These are phyloP conservation scores for Coelastrella sp. DNA, from an alignment of 139 green algal genomes.

Conservation along the genomic window DNA sequence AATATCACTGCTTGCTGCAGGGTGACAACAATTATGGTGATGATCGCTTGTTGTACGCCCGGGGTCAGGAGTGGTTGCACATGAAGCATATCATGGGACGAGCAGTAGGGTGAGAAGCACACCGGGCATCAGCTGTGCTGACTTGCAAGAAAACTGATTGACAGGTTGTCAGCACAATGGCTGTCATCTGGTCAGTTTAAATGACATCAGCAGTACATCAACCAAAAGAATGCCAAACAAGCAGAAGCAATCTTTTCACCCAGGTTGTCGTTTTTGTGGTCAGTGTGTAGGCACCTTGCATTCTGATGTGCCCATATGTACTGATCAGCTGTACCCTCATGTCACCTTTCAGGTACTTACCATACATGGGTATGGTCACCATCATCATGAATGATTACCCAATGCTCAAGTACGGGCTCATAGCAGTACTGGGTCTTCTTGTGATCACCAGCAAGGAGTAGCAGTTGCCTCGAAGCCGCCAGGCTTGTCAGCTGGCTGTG, in stretches of 20 bases:
- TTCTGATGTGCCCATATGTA: too few relatives aligned
- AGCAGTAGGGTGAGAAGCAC: conserved; percentile 84
- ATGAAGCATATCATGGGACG: conserved; percentile 95
- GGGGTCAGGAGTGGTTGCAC: conserved; percentile 91
- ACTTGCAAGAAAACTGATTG: too few relatives aligned
- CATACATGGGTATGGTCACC: conserved; percentile 95
- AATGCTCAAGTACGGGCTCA: conserved; percentile 89
- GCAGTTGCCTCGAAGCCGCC: too few relatives aligned
- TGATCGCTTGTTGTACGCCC: conserved; percentile 89
- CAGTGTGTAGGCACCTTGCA: too few relatives aligned
- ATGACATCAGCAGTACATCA: too few relatives aligned
- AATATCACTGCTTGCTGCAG: conserved; percentile 52
- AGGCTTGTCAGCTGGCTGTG: too few relatives aligned
- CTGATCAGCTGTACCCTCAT: too few relatives aligned
- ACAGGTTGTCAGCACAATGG: too few relatives aligned
- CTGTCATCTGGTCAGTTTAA: too few relatives aligned
- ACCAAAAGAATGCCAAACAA: too few relatives aligned
- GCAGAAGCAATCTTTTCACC: too few relatives aligned
- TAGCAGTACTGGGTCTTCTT: conserved; percentile 90
- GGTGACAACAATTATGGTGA: conserved; percentile 98
- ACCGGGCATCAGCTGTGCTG: background rate
- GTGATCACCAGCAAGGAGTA: conserved; percentile 95
- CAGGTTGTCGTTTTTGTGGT: too few relatives aligned
- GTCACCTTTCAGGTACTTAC: conserved; percentile 85
- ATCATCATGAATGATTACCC: conserved; percentile 99